Conservation (phyloP, 1,284 basidiomycete species). For the Taiwanofungus camphoratus region DNA sequence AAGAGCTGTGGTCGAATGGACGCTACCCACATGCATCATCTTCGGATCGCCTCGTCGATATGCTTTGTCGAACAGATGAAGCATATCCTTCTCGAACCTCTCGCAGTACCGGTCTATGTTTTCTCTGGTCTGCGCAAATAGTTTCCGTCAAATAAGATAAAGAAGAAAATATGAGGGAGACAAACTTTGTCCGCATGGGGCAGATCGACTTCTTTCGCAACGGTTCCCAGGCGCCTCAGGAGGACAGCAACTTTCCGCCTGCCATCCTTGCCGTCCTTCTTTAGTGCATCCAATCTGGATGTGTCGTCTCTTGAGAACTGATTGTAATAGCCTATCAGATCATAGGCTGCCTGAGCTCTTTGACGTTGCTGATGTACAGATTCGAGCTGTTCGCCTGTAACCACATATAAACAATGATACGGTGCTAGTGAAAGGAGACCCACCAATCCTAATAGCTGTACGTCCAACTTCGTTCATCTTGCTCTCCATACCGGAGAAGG, state of each 20-base stretch:
- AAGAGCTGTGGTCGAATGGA: neutral
- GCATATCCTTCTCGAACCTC: conserved; percentile 98
- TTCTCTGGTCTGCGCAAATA: conserved; percentile 61
- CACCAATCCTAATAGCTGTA: conserved; percentile 92
- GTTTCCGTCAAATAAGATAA: neutral
- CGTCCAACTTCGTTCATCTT: conserved; percentile 92
- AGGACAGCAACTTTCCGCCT: conserved; percentile 86
- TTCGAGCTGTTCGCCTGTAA: conserved; percentile 91
- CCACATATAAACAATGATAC: neutral
- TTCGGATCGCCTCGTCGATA: conserved; percentile 97
- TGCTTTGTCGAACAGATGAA: conserved; percentile 91
- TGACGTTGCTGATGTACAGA: conserved; percentile 90
- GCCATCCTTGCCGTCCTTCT: conserved; percentile 86
- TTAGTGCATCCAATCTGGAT: conserved; percentile 68
- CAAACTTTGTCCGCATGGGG: conserved; percentile 74
- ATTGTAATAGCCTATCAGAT: conserved; percentile 95
- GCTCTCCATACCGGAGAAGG: conserved; percentile 81
- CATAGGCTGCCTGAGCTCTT: conserved; percentile 89
- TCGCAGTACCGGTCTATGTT: conserved; percentile 95
- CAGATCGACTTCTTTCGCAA: conserved; percentile 91
- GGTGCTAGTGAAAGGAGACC: neutral
- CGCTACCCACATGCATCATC: conserved; percentile 88
- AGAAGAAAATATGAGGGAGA: conserved; percentile 1
- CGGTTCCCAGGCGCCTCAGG: conserved; percentile 80
- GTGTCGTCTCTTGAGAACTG: conserved; percentile 88